A percentile compares a stretch with the other conserved stretches of the same genome.
These are phyloP conservation scores for Lactarius deliciosus DNA, from an alignment of 768 basidiomycete species.

Conservation along the genomic window DNA sequence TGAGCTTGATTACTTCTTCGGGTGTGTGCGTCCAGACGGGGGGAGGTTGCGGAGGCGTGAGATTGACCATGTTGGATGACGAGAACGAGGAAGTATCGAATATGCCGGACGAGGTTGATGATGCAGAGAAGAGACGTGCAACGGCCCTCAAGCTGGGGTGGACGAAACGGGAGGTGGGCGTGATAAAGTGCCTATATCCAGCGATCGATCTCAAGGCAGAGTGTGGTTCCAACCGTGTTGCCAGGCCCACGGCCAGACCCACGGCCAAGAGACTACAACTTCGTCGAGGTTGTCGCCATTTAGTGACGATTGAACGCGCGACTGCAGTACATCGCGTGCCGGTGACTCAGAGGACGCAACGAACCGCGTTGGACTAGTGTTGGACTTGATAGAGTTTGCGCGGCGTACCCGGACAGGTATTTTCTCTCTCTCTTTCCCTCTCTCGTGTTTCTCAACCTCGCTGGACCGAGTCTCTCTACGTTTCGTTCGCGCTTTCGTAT, in stretches of 20 bases:
- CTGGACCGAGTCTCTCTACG: constrained; percentile 17
- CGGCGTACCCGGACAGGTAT: not conserved
- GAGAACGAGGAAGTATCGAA: constrained; percentile 10
- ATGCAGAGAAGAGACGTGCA: constrained; percentile 14
- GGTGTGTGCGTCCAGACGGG: constrained; percentile 66
- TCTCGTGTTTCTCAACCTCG: constrained; percentile 5
- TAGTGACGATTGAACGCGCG: not conserved
- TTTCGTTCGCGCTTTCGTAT: constrained; percentile 24
- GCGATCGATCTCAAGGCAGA: constrained; percentile 15
- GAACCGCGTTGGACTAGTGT: not conserved
- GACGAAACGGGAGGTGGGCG: constrained; percentile 8
- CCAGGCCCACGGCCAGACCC: constrained; percentile 16
- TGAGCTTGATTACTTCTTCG: constrained; percentile 55
- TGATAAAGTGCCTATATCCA: constrained; percentile 14
- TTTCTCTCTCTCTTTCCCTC: not conserved
- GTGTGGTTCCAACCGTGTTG: constrained; percentile 19
- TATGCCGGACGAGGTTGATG: constrained; percentile 13
- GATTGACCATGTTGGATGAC: constrained; percentile 40
- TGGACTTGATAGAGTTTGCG: not conserved
- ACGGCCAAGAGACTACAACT: constrained; percentile 19
- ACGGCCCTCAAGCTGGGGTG: not conserved
- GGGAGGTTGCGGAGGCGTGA: constrained; percentile 65
- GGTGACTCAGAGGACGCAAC: not conserved
- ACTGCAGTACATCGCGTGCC: constrained; percentile 5
- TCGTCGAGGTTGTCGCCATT: constrained; percentile 20